These are phyloP conservation scores for Penicillium sp. DNA, from an alignment of 2,329 filamentous ascomycete species.

Conservation along the genomic window DNA sequence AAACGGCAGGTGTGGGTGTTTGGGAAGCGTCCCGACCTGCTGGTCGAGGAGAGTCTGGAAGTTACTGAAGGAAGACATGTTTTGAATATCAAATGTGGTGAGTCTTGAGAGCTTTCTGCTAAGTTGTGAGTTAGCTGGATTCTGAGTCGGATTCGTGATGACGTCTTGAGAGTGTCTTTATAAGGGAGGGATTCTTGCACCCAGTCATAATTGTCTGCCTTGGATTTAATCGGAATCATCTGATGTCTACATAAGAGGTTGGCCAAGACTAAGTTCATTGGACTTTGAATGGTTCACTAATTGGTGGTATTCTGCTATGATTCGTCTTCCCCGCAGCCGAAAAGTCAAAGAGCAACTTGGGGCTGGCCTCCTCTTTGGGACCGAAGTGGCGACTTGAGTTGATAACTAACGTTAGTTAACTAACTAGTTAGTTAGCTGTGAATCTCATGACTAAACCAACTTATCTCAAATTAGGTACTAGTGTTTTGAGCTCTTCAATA, in stretches of 20 bases:
- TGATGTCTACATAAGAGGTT: not conserved
- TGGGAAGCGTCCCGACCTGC: slow-evolving; percentile 19
- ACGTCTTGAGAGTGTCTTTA: not conserved
- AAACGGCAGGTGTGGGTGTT: slow-evolving; percentile 5
- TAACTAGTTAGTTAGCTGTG: no score
- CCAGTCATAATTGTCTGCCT: not conserved
- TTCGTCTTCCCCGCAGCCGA: not conserved
- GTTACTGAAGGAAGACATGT: slow-evolving; percentile 16
- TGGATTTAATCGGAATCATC: not conserved
- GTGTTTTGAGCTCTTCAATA: not conserved
- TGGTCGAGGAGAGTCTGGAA: slow-evolving; percentile 20
- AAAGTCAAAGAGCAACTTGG: not conserved
- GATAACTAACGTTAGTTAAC: no score
- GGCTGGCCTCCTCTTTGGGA: not conserved
- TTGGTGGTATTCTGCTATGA: not conserved
- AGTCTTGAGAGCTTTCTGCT: not conserved
- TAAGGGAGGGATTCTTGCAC: not conserved
- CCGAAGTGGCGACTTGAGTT: not conserved
- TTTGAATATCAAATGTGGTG: not conserved
- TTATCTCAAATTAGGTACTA: not conserved
- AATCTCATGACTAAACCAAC: not conserved
- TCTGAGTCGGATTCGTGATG: not conserved
- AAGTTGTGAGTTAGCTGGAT: not conserved
- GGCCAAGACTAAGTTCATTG: not conserved
- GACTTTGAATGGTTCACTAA: not conserved